These are phyloP conservation scores for Thielaviopsis musarum DNA, from an alignment of 2,329 filamentous ascomycete species.

Conservation along the genomic window DNA sequence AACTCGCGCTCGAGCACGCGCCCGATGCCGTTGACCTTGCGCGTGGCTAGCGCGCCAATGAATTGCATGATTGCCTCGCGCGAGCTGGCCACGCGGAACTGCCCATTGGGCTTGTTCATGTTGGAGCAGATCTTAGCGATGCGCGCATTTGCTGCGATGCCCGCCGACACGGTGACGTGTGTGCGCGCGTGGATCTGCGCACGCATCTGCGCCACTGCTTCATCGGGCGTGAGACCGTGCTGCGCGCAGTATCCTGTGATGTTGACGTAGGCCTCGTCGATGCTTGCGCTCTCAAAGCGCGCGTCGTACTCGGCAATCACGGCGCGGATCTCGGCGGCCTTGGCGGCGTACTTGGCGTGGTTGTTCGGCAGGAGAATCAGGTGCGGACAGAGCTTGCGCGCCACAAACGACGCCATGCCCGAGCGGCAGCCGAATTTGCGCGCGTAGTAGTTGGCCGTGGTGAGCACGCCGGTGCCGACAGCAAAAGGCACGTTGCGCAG, in stretches of 20 bases:
- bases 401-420: slow-evolving; percentile 93
- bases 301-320: slow-evolving; percentile 79
- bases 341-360: slow-evolving; percentile 79
- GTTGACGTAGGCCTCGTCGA: slow-evolving; percentile 93
- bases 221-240: slow-evolving; percentile 50
- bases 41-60: slow-evolving; percentile 65
- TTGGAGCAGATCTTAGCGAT: slow-evolving; percentile 94
- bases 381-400: slow-evolving; percentile 80
- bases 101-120: slow-evolving; percentile 90
- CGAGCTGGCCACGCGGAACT: slow-evolving; percentile 60
- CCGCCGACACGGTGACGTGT: slow-evolving; percentile 78
- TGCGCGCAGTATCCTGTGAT: slow-evolving; percentile 71
- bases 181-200: slow-evolving; percentile 58
- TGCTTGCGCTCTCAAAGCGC: slow-evolving; percentile 80
- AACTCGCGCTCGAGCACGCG: slow-evolving; percentile 86
- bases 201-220: slow-evolving; percentile 63
- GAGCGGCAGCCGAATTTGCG: slow-evolving; percentile 80
- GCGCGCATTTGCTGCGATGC: slow-evolving; percentile 84
- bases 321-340: slow-evolving; percentile 71
- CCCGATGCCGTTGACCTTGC: slow-evolving; percentile 91
- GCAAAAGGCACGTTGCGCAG: slow-evolving; percentile 78
- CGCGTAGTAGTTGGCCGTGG: slow-evolving; percentile 72
- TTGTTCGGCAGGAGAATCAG: slow-evolving; percentile 71
- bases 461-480: slow-evolving; percentile 54
- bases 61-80: slow-evolving; percentile 64